A percentile compares a stretch with the other conserved stretches of the same genome.
phyloP scores from a whole-genome alignment of 78 protist species.

The Dictyostelium discoideum region dicty_2.7 NC_007091.3:695001-695500 shows the following conservation, averaged over 20 bases:
- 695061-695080: conserved; percentile 17
- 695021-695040: conserved; percentile 35
- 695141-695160: neutral
- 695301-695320: conserved; percentile 48
- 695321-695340: conserved; percentile 50
- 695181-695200: neutral
- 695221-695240: conserved; percentile 1
- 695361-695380: neutral
- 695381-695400: neutral
- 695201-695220: neutral
- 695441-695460: conserved; percentile 42
- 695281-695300: conserved; percentile 51
- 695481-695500: conserved; percentile 36
- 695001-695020: conserved; percentile 33
- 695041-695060: conserved; percentile 42
- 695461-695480: conserved; percentile 31
- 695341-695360: conserved; percentile 32
- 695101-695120: neutral
- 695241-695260: conserved; percentile 1
- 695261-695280: conserved; percentile 35
- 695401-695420: conserved; percentile 20
- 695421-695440: conserved; percentile 31
- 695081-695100: neutral
- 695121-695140: neutral
- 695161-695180: neutral